Evolutionary conservation across 176 grass and related monocot species (phyloP), one percentile per base, ranked within the genome.

Genomic region (Alloteropsis semialata): DNA sequence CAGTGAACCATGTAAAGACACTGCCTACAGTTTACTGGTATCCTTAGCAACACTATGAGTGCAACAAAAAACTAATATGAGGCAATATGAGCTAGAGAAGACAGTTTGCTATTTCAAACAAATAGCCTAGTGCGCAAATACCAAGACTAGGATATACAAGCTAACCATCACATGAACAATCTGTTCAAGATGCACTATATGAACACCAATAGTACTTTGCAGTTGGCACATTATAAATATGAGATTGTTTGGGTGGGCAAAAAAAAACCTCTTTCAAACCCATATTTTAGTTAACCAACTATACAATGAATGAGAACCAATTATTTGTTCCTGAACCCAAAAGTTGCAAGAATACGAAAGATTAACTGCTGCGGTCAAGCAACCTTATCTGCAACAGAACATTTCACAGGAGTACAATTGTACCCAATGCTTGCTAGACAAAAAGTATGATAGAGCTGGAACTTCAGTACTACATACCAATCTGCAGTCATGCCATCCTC

Each of bases 401-500:
- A 41, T 21, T 27, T 5, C 55, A 33, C 32, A 6, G 15, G 14
- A 27, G 29, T 62, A 33, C 21, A 29, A 65, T 6, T 15, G 24
- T 13, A 80, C 13, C 36, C 7, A 73, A 60, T 86, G 57, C 50
- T 64, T 13, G 13, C 53, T 80, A 74, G n/a, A 49, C n/a, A 57
- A 76, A 36, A 10, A 34, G 32, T 60, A 19, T 1, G 48, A 57
- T 1, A 73, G 69, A 75, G n/a, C 32, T 37, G 19, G 46, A 78
- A 86, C 11, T 39, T 37, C 18, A 33, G 25, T 51, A 38, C 21
- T 32, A 69, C 84, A 74, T 50, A 97, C 94, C 94, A 97, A 82
- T 97, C 94, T 71, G 94, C 94, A 56, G 94, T 94, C 94, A 97
- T 97, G 70, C 94, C 94, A 92, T 97, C 94, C 83, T 97, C 87